Percentiles rank a stretch among this genome's conserved stretches.
Conservation (phyloP, 345 rosid species). For the Sisymbrium irio region DNA sequence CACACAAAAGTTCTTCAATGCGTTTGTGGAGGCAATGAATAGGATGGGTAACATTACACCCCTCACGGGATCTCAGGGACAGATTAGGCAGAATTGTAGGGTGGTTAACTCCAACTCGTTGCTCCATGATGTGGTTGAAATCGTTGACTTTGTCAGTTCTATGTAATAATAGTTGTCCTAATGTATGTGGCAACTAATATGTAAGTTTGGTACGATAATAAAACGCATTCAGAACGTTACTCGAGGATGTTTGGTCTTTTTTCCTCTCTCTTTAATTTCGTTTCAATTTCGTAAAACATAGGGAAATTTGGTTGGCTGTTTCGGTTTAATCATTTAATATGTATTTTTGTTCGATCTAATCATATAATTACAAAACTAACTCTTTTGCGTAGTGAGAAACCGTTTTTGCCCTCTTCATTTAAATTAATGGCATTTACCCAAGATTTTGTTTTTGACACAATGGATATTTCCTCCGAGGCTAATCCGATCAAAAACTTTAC, state of each 20-base stretch:
- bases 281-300: background rate
- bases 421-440: no score
- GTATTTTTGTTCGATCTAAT: no score
- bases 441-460: no score
- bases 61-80: constrained; percentile 48
- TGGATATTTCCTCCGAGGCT: no score
- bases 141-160: constrained; percentile 7
- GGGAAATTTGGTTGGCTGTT: no score
- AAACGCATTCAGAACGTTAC: background rate
- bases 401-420: no score
- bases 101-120: constrained; percentile 16
- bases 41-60: constrained; percentile 59
- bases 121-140: constrained; percentile 7
- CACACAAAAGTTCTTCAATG: constrained; percentile 36
- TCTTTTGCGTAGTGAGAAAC: no score
- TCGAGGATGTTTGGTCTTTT: background rate
- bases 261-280: background rate
- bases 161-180: constrained; percentile 6
- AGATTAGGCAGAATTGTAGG: constrained; percentile 56
- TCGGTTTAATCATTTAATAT: no score
- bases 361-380: no score
- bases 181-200: background rate
- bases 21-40: constrained; percentile 53
- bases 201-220: background rate
- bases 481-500: no score